Base-by-base conservation (phyloP, 2,329 filamentous ascomycete genomes). In the Colletotrichum zoysiae region DNA sequence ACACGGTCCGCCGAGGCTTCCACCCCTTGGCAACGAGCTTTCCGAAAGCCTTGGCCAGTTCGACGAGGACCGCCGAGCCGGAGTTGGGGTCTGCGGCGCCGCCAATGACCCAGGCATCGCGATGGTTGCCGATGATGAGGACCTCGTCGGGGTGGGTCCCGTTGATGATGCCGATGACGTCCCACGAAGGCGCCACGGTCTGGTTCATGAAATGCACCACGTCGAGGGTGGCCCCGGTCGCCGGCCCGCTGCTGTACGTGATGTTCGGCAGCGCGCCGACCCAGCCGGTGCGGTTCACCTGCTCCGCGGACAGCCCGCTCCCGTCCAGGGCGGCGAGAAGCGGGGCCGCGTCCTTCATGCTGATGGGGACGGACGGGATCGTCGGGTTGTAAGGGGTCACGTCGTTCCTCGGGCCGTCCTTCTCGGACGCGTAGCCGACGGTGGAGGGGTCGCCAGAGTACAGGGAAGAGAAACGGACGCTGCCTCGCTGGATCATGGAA, bases 91-190 rank as follows among this genome's bases (percentile, higher is more conserved):
- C 86, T 0, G 83, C 84, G 1, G 86, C 86, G 4, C 86, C 86
- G 6, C 86, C 86, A 35, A 86, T 79, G 12, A 87, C 85, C 86
- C 86, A 88, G 0, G 86, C 86, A 77, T 88, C 86, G 14, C 86
- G 82, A 70, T 88, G 86, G 48, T 88, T 87, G 4, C 86, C 86
- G 33, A 88, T 80, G 38, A 88, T 78, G 20, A 87, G 78, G 6
- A 86, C 84, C 48, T 82, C 76, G 44, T 78, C 75, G 0, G 83
- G 79, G 57, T 83, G 80, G 1, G 80, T 84, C 30, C 76, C 79
- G 65, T 86, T 84, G 2, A 79, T 77, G 0, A 84, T 72, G 14
- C 83, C 82, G 57, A 85, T 82, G 35, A 83, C 81, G 71, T 82
- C 79, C 73, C 74, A 70, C 2, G 63, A 53, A 14, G 67, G 67